Conservation (phyloP, 179 eudicot species). For the Amaranthus tricolor region DNA sequence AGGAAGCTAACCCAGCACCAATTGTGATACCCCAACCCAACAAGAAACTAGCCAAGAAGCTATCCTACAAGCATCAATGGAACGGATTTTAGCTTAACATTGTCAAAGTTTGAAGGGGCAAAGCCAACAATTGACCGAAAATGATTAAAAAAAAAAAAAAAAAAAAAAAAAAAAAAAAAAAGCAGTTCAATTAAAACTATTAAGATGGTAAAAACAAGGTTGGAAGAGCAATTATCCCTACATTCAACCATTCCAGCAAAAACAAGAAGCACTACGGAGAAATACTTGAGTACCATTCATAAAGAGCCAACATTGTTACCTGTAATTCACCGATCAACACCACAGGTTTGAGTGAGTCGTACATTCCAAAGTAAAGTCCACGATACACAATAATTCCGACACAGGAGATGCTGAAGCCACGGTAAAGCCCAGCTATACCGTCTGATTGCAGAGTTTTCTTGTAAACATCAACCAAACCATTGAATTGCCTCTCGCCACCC, state of each 20-base stretch:
- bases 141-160: no score
- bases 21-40: slow-evolving; percentile 70
- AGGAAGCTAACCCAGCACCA: slow-evolving; percentile 62
- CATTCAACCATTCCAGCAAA: no score
- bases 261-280: background rate
- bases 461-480: slow-evolving; percentile 69
- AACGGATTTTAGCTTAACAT: background rate
- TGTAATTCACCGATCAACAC: slow-evolving; percentile 49
- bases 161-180: background rate
- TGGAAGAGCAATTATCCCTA: background rate
- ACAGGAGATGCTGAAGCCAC: slow-evolving; percentile 69
- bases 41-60: slow-evolving; percentile 63
- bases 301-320: slow-evolving; percentile 25
- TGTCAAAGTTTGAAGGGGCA: no score
- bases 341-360: slow-evolving; percentile 67
- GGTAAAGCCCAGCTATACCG: slow-evolving; percentile 66
- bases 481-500: slow-evolving; percentile 64
- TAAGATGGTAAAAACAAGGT: background rate
- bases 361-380: slow-evolving; percentile 68
- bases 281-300: background rate
- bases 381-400: slow-evolving; percentile 66
- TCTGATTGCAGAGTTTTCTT: slow-evolving; percentile 55
- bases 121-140: no score
- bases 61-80: slow-evolving; percentile 41
- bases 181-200: background rate